Conservation (phyloP, 768 basidiomycete species). For the Russula ochroleuca region DNA sequence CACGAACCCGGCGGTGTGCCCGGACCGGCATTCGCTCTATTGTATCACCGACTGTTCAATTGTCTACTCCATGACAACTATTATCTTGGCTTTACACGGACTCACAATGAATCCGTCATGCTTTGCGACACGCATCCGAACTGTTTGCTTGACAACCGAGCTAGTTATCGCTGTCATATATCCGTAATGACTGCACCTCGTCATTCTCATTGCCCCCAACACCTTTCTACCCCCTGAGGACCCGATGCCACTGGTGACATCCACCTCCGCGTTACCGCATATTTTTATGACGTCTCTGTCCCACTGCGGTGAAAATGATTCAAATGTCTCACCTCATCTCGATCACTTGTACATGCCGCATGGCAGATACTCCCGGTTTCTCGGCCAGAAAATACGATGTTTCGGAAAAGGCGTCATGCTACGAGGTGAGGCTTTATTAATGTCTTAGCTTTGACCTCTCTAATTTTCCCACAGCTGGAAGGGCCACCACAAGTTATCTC, state of each 20-base stretch:
- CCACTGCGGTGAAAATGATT: not conserved
- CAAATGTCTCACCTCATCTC: conserved; percentile 11
- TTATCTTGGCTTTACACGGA: not conserved
- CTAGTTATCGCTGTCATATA: conserved; percentile 14
- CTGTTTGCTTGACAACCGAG: conserved; percentile 9
- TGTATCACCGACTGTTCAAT: not conserved
- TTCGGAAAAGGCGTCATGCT: conserved; percentile 22
- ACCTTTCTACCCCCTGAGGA: not conserved
- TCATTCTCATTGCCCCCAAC: not conserved
- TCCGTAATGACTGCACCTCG: conserved; percentile 4
- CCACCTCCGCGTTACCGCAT: conserved; percentile 7
- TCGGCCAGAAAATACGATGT: conserved; percentile 12
- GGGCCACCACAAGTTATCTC: conserved; percentile 22
- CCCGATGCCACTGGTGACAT: conserved; percentile 13
- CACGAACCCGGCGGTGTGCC: not conserved
- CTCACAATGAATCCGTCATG: conserved; percentile 5
- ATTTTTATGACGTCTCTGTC: conserved; percentile 6
- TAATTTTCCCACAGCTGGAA: conserved; percentile 14
- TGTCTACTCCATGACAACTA: conserved; percentile 13
- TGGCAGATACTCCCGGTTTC: conserved; percentile 7
- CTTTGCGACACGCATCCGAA: not conserved
- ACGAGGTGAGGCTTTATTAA: conserved; percentile 13
- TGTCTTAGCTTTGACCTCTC: not conserved
- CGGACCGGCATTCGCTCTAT: not conserved
- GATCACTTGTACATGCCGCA: conserved; percentile 17